Conservation (phyloP, 164 flowering plant species). For the Stephania cephalantha region DNA sequence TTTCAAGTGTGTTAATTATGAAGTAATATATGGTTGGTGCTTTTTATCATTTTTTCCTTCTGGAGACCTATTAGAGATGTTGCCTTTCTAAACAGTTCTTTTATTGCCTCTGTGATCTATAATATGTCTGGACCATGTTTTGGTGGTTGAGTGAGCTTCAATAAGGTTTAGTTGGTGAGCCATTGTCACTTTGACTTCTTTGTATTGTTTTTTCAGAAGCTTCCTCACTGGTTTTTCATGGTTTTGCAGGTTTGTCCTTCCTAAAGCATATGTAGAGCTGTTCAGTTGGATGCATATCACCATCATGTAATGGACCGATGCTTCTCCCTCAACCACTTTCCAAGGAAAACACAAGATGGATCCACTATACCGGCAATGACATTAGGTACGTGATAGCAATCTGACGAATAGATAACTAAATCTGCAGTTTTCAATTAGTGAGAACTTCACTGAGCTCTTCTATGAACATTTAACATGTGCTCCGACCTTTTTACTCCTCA, state of each 20-base stretch:
- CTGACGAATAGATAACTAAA: not conserved
- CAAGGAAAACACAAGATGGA: not conserved
- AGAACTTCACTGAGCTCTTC: too few species aligned
- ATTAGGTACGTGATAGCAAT: not conserved
- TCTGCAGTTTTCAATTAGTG: not conserved
- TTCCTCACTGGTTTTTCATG: not conserved
- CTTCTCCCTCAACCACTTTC: not conserved
- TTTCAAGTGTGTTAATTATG: conserved; percentile 32
- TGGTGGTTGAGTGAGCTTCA: conserved; percentile 12
- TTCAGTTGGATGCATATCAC: not conserved
- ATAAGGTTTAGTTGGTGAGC: conserved; percentile 10
- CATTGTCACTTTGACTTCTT: conserved; percentile 3
- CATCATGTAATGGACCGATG: not conserved
- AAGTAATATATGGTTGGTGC: not conserved
- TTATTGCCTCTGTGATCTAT: not conserved
- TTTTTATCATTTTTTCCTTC: not conserved
- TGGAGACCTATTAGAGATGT: not conserved
- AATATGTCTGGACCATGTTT: not conserved
- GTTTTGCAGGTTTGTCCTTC: not conserved
- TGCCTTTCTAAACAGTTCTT: not conserved
- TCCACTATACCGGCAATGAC: not conserved
- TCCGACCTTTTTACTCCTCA: too few species aligned
- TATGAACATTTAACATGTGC: too few species aligned
- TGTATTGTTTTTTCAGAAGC: not conserved
- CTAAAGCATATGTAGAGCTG: too few species aligned